Evolutionary conservation across 2,329 filamentous ascomycete genomes (phyloP).

Genomic region (Ceratocystis cacaofunesta): DNA sequence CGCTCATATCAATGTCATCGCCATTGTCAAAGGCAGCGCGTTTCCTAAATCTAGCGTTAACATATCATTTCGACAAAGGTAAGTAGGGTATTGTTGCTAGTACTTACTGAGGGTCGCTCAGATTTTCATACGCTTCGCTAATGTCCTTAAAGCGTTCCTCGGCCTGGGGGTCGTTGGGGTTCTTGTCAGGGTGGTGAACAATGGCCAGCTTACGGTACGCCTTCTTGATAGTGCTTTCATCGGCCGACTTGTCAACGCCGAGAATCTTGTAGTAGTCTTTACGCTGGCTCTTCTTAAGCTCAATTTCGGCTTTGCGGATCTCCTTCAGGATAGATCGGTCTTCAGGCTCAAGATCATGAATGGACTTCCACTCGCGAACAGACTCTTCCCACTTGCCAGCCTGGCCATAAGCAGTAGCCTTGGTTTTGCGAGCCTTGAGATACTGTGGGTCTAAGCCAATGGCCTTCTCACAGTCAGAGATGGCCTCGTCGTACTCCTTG

Average conservation of each 20-base stretch:
- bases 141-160: conserved; percentile 95
- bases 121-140: conserved; percentile 87
- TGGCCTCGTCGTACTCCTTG: conserved; percentile 68
- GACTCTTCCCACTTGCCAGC: conserved; percentile 87
- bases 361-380: conserved; percentile 72
- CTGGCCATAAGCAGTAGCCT: conserved; percentile 75
- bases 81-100: not conserved
- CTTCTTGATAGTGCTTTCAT: conserved; percentile 80
- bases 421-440: conserved; percentile 81
- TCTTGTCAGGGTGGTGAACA: conserved; percentile 93
- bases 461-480: conserved; percentile 74
- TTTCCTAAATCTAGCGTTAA: conserved; percentile 42
- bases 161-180: conserved; percentile 68
- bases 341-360: conserved; percentile 67
- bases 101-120: conserved; percentile 83
- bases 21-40: conserved; percentile 82
- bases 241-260: conserved; percentile 70
- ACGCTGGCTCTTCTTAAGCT: conserved; percentile 91
- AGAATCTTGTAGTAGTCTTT: conserved; percentile 99
- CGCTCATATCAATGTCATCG: conserved; percentile 73
- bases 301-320: conserved; percentile 76
- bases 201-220: conserved; percentile 93
- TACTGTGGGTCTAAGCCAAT: conserved; percentile 72
- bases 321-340: conserved; percentile 73
- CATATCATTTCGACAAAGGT: conserved; percentile 21